These are phyloP conservation scores for Lotus japonicus DNA, from an alignment of 306 rosid genomes.

Conservation along the genomic window DNA sequence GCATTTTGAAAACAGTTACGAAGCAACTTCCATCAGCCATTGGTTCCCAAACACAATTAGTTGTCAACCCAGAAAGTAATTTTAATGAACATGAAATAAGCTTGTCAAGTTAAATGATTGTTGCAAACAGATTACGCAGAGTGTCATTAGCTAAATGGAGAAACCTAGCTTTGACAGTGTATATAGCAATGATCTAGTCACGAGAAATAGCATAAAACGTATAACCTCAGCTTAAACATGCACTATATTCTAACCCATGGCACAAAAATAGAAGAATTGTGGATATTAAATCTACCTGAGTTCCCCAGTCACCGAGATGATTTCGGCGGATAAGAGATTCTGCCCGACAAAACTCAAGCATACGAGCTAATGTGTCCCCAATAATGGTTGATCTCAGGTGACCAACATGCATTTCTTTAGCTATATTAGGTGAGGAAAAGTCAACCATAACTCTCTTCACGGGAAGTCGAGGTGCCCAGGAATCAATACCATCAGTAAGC, in stretches of 20 bases:
- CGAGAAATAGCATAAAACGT: neutral
- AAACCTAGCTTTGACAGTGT: slow-evolving; percentile 4
- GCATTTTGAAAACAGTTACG: neutral
- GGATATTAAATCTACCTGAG: slow-evolving; percentile 56
- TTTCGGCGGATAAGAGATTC: slow-evolving; percentile 77
- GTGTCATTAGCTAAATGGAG: neutral
- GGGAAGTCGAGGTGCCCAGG: slow-evolving; percentile 76
- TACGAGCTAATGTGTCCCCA: slow-evolving; percentile 82
- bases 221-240: neutral
- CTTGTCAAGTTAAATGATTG: neutral
- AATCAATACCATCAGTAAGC: slow-evolving; percentile 73
- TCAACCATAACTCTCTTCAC: slow-evolving; percentile 74
- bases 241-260: no score
- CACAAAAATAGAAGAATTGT: neutral
- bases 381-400: slow-evolving; percentile 91
- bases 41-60: slow-evolving; percentile 6
- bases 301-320: slow-evolving; percentile 99
- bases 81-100: neutral
- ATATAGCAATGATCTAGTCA: slow-evolving; percentile 12
- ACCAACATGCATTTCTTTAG: slow-evolving; percentile 99
- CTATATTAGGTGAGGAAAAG: slow-evolving; percentile 92
- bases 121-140: neutral
- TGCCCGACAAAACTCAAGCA: slow-evolving; percentile 79
- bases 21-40: neutral
- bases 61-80: slow-evolving; percentile 6